These are phyloP conservation scores for Xylaria palmicola DNA, from an alignment of 495 filamentous ascomycete species.

Conservation along the genomic window DNA sequence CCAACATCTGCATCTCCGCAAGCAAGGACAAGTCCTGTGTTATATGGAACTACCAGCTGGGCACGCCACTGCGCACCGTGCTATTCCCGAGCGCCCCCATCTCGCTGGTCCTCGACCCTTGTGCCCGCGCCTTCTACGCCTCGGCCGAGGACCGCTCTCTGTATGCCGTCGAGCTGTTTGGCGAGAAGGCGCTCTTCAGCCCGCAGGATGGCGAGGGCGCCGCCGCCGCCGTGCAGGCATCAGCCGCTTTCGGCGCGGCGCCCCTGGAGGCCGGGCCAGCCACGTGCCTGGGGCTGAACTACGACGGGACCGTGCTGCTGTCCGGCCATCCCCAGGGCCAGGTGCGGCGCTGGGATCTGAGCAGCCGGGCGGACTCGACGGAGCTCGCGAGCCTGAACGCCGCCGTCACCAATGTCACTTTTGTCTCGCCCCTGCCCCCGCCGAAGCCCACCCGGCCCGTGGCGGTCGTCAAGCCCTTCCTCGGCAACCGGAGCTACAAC, in stretches of 20 bases:
- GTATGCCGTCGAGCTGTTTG: slow-evolving; percentile 76
- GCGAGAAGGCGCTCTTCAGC: slow-evolving; percentile 57
- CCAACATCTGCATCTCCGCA: slow-evolving; percentile 74
- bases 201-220: slow-evolving; percentile 50
- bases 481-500: slow-evolving; percentile 65
- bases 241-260: slow-evolving; percentile 61
- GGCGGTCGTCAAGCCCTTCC: slow-evolving; percentile 70
- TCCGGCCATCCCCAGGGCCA: slow-evolving; percentile 81
- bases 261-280: slow-evolving; percentile 60
- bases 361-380: slow-evolving; percentile 58
- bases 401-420: slow-evolving; percentile 73
- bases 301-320: slow-evolving; percentile 77
- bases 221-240: slow-evolving; percentile 52
- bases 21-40: slow-evolving; percentile 80
- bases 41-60: slow-evolving; percentile 85
- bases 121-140: slow-evolving; percentile 76
- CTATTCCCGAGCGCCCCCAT: slow-evolving; percentile 70
- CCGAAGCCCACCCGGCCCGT: slow-evolving; percentile 50
- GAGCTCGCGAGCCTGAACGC: slow-evolving; percentile 68
- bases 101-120: slow-evolving; percentile 76
- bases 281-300: slow-evolving; percentile 65
- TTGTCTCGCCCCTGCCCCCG: slow-evolving; percentile 62
- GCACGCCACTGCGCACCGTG: slow-evolving; percentile 71
- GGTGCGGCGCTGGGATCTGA: slow-evolving; percentile 76
- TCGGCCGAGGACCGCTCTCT: slow-evolving; percentile 82